Base-by-base conservation (phyloP, 2,329 filamentous ascomycete genomes). In the Tolypocladium paradoxum region DNA sequence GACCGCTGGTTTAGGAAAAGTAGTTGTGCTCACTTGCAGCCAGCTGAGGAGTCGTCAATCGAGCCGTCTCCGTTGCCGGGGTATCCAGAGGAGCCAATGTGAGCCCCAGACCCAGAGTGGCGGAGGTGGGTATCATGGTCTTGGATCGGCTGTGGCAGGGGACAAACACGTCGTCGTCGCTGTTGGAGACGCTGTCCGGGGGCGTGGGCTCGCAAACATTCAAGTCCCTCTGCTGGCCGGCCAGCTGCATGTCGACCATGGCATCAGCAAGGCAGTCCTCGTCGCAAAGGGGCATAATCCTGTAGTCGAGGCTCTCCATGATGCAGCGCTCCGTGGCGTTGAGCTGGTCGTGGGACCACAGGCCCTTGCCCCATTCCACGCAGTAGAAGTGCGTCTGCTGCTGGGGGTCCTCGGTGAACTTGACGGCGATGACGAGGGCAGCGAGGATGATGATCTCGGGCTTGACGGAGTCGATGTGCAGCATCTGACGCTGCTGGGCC, bases 371-470 rank as follows among this genome's bases (percentile, higher is more conserved):
- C 79, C 82, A 85, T 31, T 64, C 65, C 18, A 70, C 61, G 56
- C 73, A 72, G 67, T 82, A 84, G 61, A 76, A 76, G 48, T 70
- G 68, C 1, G 79, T 79, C 5, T 73, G 68, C 56, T 76, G 73
- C 60, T 81, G 75, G 50, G 71, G 68, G 67, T 87, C 83, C 59
- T 84, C 79, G 46, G 78, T 73, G 61, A 85, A 86, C 67, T 87
- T 86, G 62, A 76, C 72, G n/a, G 83, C 81, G 51, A 86, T 79
- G 57, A 84, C 72, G 20, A 87, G 70, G 1, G 83, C 79, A 1
- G 77, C 73, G n/a, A 86, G 71, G 50, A 83, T 73, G 58, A 86
- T 82, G 55, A 86, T 63, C 64, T 86, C 83, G 51, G 82, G 82
- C 55, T 70, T 72, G 55, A 85, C 74, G 14, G 75, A 75, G 68